Percentiles rank a stretch among this genome's conserved stretches.
Conservation (phyloP, 306 rosid species). For the Cyclanthera cordifolia region DNA sequence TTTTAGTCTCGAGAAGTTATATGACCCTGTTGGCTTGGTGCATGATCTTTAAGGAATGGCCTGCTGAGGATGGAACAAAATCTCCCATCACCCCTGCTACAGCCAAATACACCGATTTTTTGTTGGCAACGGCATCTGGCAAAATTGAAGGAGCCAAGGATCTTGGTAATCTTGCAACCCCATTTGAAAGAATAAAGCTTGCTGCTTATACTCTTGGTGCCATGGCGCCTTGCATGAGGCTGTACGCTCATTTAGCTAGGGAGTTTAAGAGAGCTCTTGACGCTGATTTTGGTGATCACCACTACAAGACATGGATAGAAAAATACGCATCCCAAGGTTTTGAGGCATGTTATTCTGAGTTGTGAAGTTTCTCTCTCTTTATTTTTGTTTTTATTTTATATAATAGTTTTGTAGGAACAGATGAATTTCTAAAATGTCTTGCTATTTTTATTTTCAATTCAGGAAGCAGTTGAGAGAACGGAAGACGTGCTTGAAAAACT, state of each 20-base stretch:
- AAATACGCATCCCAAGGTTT: slow-evolving; percentile 62
- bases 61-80: slow-evolving; percentile 45
- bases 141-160: slow-evolving; percentile 80
- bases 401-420: background rate
- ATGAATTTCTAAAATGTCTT: slow-evolving; percentile 28
- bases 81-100: slow-evolving; percentile 56
- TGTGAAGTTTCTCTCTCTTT: slow-evolving; percentile 16
- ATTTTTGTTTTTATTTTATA: no score
- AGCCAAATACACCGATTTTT: slow-evolving; percentile 67
- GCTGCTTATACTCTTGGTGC: slow-evolving; percentile 95
- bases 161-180: slow-evolving; percentile 92
- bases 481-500: slow-evolving; percentile 97
- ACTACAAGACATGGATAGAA: slow-evolving; percentile 78
- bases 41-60: slow-evolving; percentile 64
- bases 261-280: slow-evolving; percentile 47
- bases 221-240: slow-evolving; percentile 94
- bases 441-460: slow-evolving; percentile 43
- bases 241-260: slow-evolving; percentile 76
- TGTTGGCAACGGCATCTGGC: slow-evolving; percentile 94
- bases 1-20: background rate
- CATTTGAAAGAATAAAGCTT: slow-evolving; percentile 92
- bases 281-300: slow-evolving; percentile 39
- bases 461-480: slow-evolving; percentile 73
- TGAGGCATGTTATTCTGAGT: slow-evolving; percentile 56
- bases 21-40: background rate